Conservation (phyloP, 2,329 filamentous ascomycete species). For the Periglandula ipomoeae region DNA sequence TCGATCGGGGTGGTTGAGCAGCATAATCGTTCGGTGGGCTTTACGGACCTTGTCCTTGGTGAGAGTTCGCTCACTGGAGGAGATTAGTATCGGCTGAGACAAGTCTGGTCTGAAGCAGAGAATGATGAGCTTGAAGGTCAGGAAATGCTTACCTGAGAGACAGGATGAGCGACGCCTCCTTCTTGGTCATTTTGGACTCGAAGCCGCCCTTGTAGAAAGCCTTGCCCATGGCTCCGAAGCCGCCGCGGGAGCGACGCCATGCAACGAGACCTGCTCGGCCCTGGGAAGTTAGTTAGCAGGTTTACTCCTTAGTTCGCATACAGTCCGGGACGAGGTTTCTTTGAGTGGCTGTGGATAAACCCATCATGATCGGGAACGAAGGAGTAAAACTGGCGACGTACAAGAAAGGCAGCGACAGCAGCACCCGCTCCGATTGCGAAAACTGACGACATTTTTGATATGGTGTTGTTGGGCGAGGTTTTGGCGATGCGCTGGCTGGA, state of each 20-base stretch:
- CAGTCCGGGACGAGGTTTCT: too few relatives aligned
- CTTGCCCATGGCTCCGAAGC: constrained; percentile 72
- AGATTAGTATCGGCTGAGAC: neutral
- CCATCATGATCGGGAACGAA: neutral
- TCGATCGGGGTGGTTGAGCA: constrained; percentile 95
- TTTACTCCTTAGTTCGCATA: neutral
- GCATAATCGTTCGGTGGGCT: constrained; percentile 90
- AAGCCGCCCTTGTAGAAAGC: constrained; percentile 99
- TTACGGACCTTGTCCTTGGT: constrained; percentile 93
- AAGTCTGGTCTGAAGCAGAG: neutral
- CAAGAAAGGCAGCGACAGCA: constrained; percentile 43
- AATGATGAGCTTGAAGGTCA: neutral
- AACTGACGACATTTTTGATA: constrained; percentile 30
- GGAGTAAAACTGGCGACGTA: constrained; percentile 18
- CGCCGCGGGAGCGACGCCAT: constrained; percentile 70
- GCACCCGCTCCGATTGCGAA: constrained; percentile 38
- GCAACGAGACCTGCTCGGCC: constrained; percentile 89
- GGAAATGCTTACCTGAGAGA: constrained; percentile 62
- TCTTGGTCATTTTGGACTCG: constrained; percentile 85
- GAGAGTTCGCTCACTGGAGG: constrained; percentile 66
- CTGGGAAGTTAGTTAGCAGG: constrained; percentile 36
- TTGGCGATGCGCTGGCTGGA: neutral
- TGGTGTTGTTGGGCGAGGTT: neutral
- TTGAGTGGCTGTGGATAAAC: too few relatives aligned
- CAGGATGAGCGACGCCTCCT: constrained; percentile 84